A percentile compares a stretch with the other conserved stretches of the same genome.
Conservation (phyloP, 1,139 yeast species). For the Kodamaea ohmeri region DNA sequence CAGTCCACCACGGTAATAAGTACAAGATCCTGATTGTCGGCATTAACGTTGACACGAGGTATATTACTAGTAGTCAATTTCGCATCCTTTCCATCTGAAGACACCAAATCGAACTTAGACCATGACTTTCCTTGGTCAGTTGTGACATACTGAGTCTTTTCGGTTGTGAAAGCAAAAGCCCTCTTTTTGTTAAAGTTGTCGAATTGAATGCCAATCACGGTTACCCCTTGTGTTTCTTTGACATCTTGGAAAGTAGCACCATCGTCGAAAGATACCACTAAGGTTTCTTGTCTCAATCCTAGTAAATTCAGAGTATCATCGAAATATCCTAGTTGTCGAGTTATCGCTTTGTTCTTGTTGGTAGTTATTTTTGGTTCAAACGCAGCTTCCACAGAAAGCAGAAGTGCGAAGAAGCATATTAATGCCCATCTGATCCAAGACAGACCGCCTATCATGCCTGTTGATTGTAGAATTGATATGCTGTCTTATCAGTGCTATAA, state of each 20-base stretch:
- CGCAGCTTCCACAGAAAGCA: not conserved
- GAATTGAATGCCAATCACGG: conserved; percentile 30
- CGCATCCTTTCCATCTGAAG: conserved; percentile 15
- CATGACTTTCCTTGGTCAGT: conserved; percentile 59
- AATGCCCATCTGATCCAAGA: conserved; percentile 1
- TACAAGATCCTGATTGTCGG: conserved; percentile 37
- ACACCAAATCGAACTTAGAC: conserved; percentile 38
- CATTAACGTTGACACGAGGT: conserved; percentile 36
- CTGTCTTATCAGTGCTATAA: not conserved
- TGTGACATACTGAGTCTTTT: conserved; percentile 47
- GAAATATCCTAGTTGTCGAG: conserved; percentile 36
- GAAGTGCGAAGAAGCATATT: not conserved
- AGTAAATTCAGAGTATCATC: conserved; percentile 56
- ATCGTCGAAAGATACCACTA: conserved; percentile 52
- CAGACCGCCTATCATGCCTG: not conserved
- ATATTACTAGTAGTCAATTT: not conserved
- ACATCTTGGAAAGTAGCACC: conserved; percentile 54
- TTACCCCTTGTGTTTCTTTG: conserved; percentile 26
- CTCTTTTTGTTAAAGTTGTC: conserved; percentile 47
- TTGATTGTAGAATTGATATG: too few species aligned
- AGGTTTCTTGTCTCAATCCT: conserved; percentile 22
- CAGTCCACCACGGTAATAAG: conserved; percentile 42
- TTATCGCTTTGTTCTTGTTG: conserved; percentile 1
- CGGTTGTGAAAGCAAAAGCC: conserved; percentile 51
- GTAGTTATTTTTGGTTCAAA: conserved; percentile 1